These are phyloP conservation scores for Thalassiosira allenii DNA, from an alignment of 352 stramenopile species.

Conservation along the genomic window DNA sequence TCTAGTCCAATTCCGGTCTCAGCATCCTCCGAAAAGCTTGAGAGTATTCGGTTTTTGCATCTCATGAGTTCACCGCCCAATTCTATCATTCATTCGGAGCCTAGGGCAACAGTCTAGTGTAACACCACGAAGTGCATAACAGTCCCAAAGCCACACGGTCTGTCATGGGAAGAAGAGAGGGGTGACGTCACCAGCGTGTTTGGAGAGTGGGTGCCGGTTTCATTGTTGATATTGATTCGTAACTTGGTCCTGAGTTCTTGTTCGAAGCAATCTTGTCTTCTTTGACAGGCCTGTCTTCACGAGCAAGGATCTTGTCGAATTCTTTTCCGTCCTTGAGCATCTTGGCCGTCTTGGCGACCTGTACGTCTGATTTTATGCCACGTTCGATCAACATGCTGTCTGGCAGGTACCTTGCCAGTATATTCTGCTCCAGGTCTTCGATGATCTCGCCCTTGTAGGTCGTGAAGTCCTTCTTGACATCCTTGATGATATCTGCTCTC, in stretches of 20 bases:
- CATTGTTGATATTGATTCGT: slow-evolving; percentile 26
- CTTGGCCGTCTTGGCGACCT: slow-evolving; percentile 77
- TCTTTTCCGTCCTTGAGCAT: slow-evolving; percentile 73
- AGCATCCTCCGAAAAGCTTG: too few species aligned
- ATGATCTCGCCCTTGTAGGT: slow-evolving; percentile 85
- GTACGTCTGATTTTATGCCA: slow-evolving; percentile 54
- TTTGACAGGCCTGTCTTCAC: slow-evolving; percentile 28
- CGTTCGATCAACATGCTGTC: slow-evolving; percentile 26
- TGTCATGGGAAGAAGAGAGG: too few species aligned
- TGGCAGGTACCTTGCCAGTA: slow-evolving; percentile 81
- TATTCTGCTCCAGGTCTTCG: slow-evolving; percentile 82
- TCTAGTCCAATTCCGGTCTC: too few species aligned
- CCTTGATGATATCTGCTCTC: slow-evolving; percentile 75
- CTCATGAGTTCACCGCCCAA: too few species aligned
- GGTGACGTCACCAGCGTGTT: slow-evolving; percentile 31
- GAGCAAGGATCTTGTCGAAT: slow-evolving; percentile 80
- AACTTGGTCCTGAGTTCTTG: slow-evolving; percentile 1
- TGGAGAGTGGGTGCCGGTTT: slow-evolving; percentile 24
- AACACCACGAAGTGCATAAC: too few species aligned
- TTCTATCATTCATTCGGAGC: too few species aligned
- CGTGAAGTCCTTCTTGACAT: slow-evolving; percentile 83
- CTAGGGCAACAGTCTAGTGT: too few species aligned
- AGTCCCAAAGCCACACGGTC: too few species aligned
- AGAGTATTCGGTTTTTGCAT: too few species aligned
- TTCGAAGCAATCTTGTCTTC: not conserved